These are phyloP conservation scores for Pistacia vera DNA, from an alignment of 345 rosid species.

Conservation along the genomic window DNA sequence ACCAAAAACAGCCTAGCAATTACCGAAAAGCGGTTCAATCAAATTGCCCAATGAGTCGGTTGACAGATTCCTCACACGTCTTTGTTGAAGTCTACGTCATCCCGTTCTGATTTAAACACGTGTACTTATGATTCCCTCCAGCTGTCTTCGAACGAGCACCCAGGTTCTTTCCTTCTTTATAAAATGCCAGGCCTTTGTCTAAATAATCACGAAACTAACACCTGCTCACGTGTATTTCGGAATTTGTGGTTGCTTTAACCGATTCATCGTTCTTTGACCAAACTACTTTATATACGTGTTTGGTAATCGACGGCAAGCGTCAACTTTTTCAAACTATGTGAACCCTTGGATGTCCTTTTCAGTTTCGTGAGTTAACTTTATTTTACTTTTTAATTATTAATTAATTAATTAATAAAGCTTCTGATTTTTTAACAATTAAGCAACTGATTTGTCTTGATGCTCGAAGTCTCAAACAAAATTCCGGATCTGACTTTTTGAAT, in stretches of 20 bases:
- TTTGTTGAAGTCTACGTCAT: conserved; percentile 22
- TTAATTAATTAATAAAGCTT: neutral
- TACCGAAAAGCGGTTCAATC: neutral
- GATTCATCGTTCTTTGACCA: too few relatives aligned
- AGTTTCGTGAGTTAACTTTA: neutral
- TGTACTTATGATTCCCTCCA: neutral
- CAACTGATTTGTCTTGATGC: neutral
- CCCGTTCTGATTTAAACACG: conserved; percentile 16
- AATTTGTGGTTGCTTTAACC: neutral
- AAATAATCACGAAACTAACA: conserved; percentile 12
- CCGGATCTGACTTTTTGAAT: neutral
- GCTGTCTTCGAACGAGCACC: conserved; percentile 20
- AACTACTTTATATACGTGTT: neutral
- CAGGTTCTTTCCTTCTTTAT: neutral
- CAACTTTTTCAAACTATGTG: neutral
- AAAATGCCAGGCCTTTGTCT: neutral
- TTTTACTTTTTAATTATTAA: neutral
- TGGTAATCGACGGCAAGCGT: neutral
- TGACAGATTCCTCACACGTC: conserved; percentile 13
- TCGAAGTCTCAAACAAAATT: neutral
- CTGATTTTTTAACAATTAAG: neutral
- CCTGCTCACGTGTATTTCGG: neutral
- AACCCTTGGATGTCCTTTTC: conserved; percentile 15
- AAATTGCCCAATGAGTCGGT: conserved; percentile 2
- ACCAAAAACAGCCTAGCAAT: neutral